Evolutionary conservation across 139 green algal species (phyloP), one percentile per base, ranked within the genome.

Genomic region (Chlorella vulgaris): DNA sequence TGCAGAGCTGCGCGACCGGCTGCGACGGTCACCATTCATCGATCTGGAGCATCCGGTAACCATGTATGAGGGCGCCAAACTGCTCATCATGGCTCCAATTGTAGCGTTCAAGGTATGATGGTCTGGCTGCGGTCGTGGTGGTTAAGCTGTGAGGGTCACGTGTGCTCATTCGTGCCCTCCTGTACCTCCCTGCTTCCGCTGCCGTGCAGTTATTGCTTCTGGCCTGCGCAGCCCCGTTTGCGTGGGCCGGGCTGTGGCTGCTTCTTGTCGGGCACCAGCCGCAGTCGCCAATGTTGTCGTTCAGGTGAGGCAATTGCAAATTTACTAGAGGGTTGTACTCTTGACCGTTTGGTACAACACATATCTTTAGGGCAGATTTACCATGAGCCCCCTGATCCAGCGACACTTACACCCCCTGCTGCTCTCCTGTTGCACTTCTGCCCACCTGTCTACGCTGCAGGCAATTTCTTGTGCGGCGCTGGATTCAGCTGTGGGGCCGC

Each of bases 1-100:
- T 15, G 55, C 15, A 29, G 40, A 35, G 51, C 35, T 51, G 35
- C 53, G 67, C 13, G 66, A n/a, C 10, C 3, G 8, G 6, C 35
- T 42, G 76, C 55, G 4, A 13, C 74, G 85, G 21, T 89, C 79
- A 0, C 78, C 87, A 10, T 91, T 87, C 74, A 82, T 91, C 38
- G 86, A 89, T 33, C 66, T 85, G n/a, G 28, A 70, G 53, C 83
- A 81, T 69, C 87, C 86, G 19, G 74, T 91, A 31, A 86, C 77
- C 1, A 1, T 65, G 31, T 91, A 87, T 31, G 87, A 91, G 50
- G 81, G 36, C 50, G 69, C 87, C 53, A 91, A 91, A 78, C n/a
- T 85, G n/a, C 43, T 85, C 0, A 31, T 85, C 15, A 73, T 87
- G 47, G 26, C 80, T 1, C 86, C 84, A 0, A 68, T 76, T 36